Conservation (phyloP, 495 filamentous ascomycete species). For the Friedmanniomyces endolithicus region DNA sequence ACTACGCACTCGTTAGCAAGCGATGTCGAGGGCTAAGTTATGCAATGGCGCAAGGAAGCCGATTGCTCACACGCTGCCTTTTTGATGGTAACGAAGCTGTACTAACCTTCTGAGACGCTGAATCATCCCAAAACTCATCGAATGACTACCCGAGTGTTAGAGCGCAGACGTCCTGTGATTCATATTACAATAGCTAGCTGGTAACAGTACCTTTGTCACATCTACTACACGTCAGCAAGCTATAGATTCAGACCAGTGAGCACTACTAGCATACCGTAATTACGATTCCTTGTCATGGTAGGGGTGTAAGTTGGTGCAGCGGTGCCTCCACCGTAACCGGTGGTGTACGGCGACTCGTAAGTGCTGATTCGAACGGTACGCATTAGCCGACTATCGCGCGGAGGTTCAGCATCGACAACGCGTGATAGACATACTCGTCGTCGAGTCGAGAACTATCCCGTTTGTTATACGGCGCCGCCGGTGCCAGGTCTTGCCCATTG, state of each 20-base stretch:
- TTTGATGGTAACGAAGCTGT: not conserved
- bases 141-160: conserved; percentile 1
- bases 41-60: too few relatives aligned
- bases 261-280: conserved; percentile 2
- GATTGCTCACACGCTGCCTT: too few relatives aligned
- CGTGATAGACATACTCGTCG: conserved; percentile 6
- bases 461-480: conserved; percentile 13
- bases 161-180: not conserved
- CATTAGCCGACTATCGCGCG: not conserved
- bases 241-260: not conserved
- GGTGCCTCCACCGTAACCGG: not conserved
- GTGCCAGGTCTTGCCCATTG: conserved; percentile 16
- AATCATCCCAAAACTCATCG: conserved; percentile 20
- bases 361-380: not conserved
- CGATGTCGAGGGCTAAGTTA: too few relatives aligned
- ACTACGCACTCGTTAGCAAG: conserved; percentile 17
- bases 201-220: not conserved
- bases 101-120: conserved; percentile 11
- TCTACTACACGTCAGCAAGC: not conserved
- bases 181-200: not conserved
- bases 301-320: not conserved
- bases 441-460: conserved; percentile 4
- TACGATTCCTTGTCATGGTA: conserved; percentile 2
- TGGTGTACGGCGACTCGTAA: conserved; percentile 3
- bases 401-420: not conserved